Percentiles rank a stretch among this genome's conserved stretches.
Conservation (phyloP, 2,329 filamentous ascomycete genomes). For the Monosporascus sp. region DNA sequence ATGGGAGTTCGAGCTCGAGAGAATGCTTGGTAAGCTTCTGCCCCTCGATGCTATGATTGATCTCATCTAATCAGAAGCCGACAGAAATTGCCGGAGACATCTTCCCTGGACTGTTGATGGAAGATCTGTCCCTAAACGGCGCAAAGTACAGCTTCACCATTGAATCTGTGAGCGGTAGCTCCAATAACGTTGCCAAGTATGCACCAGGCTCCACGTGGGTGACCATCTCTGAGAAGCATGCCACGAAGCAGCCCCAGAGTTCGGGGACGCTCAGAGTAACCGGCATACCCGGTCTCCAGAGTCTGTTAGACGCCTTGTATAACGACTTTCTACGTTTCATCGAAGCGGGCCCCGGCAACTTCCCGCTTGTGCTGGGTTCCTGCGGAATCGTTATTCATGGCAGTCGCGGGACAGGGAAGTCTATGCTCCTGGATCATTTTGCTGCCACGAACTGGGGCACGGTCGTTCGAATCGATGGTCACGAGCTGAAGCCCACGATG, state of each 20-base stretch:
- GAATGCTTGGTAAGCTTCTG: conserved; percentile 18
- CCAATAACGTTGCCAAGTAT: conserved; percentile 39
- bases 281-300: conserved; percentile 62
- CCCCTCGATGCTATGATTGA: background rate
- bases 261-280: conserved; percentile 38
- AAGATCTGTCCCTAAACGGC: conserved; percentile 52
- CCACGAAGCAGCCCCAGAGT: conserved; percentile 8
- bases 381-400: conserved; percentile 72
- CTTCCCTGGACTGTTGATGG: conserved; percentile 65
- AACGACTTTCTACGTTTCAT: conserved; percentile 61
- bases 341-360: conserved; percentile 31
- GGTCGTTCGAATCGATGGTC: conserved; percentile 54
- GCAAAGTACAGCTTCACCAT: conserved; percentile 57
- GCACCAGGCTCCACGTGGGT: conserved; percentile 30
- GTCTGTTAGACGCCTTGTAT: conserved; percentile 53
- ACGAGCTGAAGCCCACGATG: conserved; percentile 46
- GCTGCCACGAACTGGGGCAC: conserved; percentile 64
- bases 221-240: conserved; percentile 30
- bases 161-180: conserved; percentile 47
- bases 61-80: conserved; percentile 4
- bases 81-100: conserved; percentile 61
- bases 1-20: conserved; percentile 23
- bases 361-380: conserved; percentile 30
- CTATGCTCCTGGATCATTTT: conserved; percentile 63
- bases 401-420: conserved; percentile 80